Percentiles rank a stretch among this genome's conserved stretches.
Evolutionary conservation across 805 yeast genomes (phyloP).

Genomic region (Candida broadrunensis): DNA sequence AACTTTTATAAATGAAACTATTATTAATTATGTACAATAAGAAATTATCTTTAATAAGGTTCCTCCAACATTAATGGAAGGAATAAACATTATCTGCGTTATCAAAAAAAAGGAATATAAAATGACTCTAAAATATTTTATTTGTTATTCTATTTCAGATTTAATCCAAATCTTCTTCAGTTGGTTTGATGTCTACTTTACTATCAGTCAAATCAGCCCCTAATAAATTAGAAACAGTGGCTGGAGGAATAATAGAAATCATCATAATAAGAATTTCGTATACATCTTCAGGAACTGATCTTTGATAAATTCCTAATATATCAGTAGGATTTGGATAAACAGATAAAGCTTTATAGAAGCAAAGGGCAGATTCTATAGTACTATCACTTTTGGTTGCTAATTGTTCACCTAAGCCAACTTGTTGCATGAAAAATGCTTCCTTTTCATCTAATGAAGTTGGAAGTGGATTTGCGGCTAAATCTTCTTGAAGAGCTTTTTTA

Average conservation of each 20-base stretch:
- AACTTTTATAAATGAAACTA: too few species aligned
- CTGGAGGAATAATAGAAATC: conserved; percentile 90
- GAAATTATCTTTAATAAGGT: too few species aligned
- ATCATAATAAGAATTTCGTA: conserved; percentile 82
- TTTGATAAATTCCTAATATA: conserved; percentile 84
- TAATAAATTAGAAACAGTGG: conserved; percentile 66
- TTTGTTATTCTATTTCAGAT: too few species aligned
- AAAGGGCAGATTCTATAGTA: conserved; percentile 80
- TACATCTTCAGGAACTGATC: conserved; percentile 76
- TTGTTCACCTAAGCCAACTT: conserved; percentile 84
- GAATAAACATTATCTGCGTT: too few species aligned
- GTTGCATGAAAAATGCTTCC: conserved; percentile 77
- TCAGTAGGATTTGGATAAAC: conserved; percentile 96
- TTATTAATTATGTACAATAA: too few species aligned
- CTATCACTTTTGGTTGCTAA: conserved; percentile 62
- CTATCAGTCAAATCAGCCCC: conserved; percentile 34
- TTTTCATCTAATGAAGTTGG: conserved; percentile 67
- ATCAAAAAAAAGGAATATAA: too few species aligned
- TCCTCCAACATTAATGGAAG: too few species aligned
- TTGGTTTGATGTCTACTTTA: conserved; percentile 17
- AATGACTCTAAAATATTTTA: too few species aligned
- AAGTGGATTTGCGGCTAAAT: conserved; percentile 69
- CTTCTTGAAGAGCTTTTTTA: conserved; percentile 58
- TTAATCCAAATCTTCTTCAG: conserved; percentile 34
- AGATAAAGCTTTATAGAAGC: conserved; percentile 89